A percentile compares a stretch with the other conserved stretches of the same genome.
Evolutionary conservation across 441 rosid species (phyloP).

Genomic region (Erysimum pusillum): DNA sequence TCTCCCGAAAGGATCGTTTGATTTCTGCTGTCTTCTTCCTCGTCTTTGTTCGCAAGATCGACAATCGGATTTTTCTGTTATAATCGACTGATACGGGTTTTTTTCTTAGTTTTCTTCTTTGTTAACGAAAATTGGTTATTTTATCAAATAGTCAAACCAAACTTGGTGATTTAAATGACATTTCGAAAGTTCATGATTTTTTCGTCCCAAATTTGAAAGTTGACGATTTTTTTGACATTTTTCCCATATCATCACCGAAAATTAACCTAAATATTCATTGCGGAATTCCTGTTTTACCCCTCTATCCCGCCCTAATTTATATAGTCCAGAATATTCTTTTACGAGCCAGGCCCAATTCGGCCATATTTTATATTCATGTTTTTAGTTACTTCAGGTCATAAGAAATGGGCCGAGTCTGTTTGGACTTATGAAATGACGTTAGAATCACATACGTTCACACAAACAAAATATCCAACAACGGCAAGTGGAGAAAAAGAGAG

Average conservation of each 20-base stretch:
- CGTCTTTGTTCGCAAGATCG: no score
- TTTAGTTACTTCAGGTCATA: neutral
- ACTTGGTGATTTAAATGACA: no score
- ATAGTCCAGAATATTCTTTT: neutral
- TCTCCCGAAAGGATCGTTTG: no score
- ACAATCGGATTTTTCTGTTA: no score
- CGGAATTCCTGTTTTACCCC: neutral
- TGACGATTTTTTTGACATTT: no score
- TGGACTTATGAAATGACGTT: neutral
- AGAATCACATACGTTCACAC: neutral
- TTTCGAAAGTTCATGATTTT: no score
- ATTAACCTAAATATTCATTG: conserved; percentile 10
- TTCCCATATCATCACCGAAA: neutral
- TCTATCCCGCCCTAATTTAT: neutral
- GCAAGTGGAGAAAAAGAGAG: neutral
- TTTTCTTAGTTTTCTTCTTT: no score
- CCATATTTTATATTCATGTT: neutral
- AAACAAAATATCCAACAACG: neutral
- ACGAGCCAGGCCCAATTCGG: conserved; percentile 3
- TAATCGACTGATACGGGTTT: no score
- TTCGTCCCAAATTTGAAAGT: no score
- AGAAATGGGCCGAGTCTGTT: conserved; percentile 2
- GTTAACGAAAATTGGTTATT: no score
- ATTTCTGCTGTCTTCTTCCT: no score
- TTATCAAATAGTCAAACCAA: no score